Percentiles rank a stretch among this genome's conserved stretches.
Evolutionary conservation across 1,284 basidiomycete species (phyloP).

Genomic region (Cystobasidiaceae sp.): DNA sequence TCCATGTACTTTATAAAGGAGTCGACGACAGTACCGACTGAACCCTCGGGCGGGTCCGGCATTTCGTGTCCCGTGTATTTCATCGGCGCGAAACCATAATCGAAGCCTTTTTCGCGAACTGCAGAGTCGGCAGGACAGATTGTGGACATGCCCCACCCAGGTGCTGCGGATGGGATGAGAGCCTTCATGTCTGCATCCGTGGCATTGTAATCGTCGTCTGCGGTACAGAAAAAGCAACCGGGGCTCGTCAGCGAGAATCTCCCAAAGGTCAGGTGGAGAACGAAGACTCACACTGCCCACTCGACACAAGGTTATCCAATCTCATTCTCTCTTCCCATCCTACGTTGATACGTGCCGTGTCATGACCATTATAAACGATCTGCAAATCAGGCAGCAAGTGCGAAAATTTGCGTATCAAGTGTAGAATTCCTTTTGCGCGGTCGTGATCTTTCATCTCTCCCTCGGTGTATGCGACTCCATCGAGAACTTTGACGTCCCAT

Average conservation of each 20-base stretch:
- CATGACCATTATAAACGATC: constrained; percentile 42
- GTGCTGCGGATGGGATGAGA: constrained; percentile 33
- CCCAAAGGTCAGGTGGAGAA: neutral
- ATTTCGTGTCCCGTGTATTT: constrained; percentile 38
- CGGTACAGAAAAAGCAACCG: constrained; percentile 37
- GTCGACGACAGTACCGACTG: constrained; percentile 37
- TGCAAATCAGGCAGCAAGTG: constrained; percentile 40
- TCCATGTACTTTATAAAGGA: constrained; percentile 39
- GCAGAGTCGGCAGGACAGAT: constrained; percentile 38
- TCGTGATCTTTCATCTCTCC: constrained; percentile 40
- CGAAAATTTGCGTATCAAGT: constrained; percentile 37
- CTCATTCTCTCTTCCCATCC: constrained; percentile 39
- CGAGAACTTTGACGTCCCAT: constrained; percentile 38
- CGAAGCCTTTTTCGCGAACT: constrained; percentile 36
- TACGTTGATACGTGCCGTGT: constrained; percentile 38
- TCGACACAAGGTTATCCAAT: constrained; percentile 30
- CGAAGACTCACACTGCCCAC: constrained; percentile 4
- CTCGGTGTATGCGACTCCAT: constrained; percentile 35
- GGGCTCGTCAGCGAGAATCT: neutral
- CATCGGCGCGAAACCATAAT: constrained; percentile 36
- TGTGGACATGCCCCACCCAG: constrained; percentile 39
- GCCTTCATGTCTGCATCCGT: constrained; percentile 37
- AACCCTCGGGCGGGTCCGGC: constrained; percentile 20
- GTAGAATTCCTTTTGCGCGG: constrained; percentile 40
- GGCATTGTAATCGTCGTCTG: constrained; percentile 33